Base-by-base conservation (phyloP, 2,329 filamentous ascomycete species). In the Hortaea werneckii region DNA sequence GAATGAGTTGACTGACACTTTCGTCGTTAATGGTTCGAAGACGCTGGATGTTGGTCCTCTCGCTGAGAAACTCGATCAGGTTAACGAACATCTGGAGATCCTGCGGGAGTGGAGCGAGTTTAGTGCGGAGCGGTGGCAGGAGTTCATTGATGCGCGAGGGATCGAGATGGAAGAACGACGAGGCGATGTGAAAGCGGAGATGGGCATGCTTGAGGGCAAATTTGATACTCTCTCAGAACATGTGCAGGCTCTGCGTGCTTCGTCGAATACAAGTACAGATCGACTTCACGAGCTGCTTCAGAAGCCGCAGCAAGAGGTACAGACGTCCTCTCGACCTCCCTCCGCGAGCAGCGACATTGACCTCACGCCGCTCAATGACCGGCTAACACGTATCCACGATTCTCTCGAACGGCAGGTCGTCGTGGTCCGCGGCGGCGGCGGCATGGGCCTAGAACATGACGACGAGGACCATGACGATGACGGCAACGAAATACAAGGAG, bases 341-440 rank as follows among this genome's bases (percentile, higher is more conserved):
- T 20, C 8, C 37, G 45, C 11, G 39, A 35, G 44, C 5, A 39
- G 10, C 37, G 50, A 50, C 11, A 52, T 58, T 34, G 55, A 59
- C 37, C 48, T 58, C 37, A 51, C 46, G n/a, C 56, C 56, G 1
- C 50, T 58, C n/a, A 59, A 54, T 10, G 54, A 59, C 2, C 52
- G 54, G 4, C 41, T 58, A 7, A 49, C 51, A 28, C 49, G 52
- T 29, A 55, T 58, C 38, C 51, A 57, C 20, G 40, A 40, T 5
- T 44, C 50, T 5, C 40, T 58, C 6, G 53, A 56, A 37, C 53
- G 40, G 29, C 50, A 51, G 35, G n/a, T 35, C 3, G 26, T 29
- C n/a, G 10, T 12, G 5, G 28, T 10, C 11, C 32, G 9, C 8
- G 9, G 26, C 32, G 20, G 20, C 20, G 4, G 20, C 20, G 20